These are phyloP conservation scores for Spinellus fusiger DNA, from an alignment of 192 early-diverging fungal species.

Conservation along the genomic window DNA sequence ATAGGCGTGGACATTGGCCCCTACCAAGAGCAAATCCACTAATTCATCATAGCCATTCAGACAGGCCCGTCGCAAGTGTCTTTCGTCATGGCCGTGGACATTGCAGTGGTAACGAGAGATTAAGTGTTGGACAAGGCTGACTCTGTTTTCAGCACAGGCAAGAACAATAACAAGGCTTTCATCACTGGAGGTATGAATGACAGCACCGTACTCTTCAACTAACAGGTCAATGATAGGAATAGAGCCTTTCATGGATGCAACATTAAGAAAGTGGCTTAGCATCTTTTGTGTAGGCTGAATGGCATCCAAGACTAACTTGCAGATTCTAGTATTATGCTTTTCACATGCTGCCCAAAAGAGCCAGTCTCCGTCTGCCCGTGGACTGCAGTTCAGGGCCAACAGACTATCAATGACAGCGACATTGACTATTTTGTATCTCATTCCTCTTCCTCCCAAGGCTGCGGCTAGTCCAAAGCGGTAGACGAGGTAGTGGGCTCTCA, in stretches of 20 bases:
- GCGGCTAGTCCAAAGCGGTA: constrained; percentile 14
- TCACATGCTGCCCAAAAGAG: constrained; percentile 4
- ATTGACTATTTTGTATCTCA: constrained; percentile 6
- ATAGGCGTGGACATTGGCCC: constrained; percentile 23
- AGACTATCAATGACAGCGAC: constrained; percentile 11
- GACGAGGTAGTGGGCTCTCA: constrained; percentile 23
- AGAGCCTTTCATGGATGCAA: constrained; percentile 17
- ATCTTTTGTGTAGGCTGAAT: neutral
- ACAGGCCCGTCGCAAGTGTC: constrained; percentile 19
- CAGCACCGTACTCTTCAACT: constrained; percentile 6
- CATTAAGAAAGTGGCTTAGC: constrained; percentile 10
- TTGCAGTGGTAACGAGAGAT: constrained; percentile 14
- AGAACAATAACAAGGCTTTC: constrained; percentile 14
- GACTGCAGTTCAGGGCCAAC: constrained; percentile 14
- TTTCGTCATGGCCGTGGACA: constrained; percentile 17
- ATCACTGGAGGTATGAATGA: neutral
- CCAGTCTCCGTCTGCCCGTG: constrained; percentile 14
- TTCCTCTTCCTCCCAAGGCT: constrained; percentile 1
- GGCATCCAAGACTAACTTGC: constrained; percentile 4
- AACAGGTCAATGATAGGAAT: constrained; percentile 22
- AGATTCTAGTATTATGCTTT: neutral
- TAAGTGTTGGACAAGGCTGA: constrained; percentile 20
- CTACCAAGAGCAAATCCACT: constrained; percentile 18
- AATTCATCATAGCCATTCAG: constrained; percentile 14
- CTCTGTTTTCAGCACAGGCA: constrained; percentile 19